These are phyloP conservation scores for Kalanchoe fedtschenkoi DNA, from an alignment of 164 flowering plant genomes.

Conservation along the genomic window DNA sequence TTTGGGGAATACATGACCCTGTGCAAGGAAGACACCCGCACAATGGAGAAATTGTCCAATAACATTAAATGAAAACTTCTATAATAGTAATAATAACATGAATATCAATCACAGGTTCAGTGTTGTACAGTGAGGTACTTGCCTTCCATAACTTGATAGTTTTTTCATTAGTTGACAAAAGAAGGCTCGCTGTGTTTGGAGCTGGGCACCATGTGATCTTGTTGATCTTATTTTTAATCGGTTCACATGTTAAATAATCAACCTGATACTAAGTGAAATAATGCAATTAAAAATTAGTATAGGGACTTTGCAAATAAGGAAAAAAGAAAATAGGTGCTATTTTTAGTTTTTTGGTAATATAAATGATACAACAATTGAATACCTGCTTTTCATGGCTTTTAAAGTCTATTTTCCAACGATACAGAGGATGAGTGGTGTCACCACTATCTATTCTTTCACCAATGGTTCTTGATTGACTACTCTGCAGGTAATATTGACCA, in stretches of 20 bases:
- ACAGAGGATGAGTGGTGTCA: slow-evolving; percentile 72
- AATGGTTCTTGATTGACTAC: slow-evolving; percentile 57
- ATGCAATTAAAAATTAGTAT: slow-evolving; percentile 3
- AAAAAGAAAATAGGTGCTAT: neutral
- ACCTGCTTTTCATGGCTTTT: slow-evolving; percentile 99
- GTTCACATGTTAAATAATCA: slow-evolving; percentile 68
- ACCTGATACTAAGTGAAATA: neutral
- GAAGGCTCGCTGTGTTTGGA: slow-evolving; percentile 85
- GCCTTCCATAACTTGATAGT: slow-evolving; percentile 98
- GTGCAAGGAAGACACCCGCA: neutral
- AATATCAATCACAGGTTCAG: neutral
- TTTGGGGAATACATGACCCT: too few species aligned
- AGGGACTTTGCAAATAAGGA: neutral
- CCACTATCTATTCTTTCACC: slow-evolving; percentile 64
- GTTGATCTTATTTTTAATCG: slow-evolving; percentile 97
- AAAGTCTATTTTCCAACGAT: slow-evolving; percentile 92
- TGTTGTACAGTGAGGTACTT: slow-evolving; percentile 3
- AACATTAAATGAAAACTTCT: neutral
- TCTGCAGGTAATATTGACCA: slow-evolving; percentile 21
- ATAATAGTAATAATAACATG: neutral
- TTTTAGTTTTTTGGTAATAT: too few species aligned
- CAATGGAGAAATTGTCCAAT: neutral
- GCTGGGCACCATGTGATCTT: slow-evolving; percentile 98
- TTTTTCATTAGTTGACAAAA: slow-evolving; percentile 93
- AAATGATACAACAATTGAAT: slow-evolving; percentile 6